Base-by-base conservation (phyloP, 352 stramenopile species). In the Stephanocyclus meneghinianus region DNA sequence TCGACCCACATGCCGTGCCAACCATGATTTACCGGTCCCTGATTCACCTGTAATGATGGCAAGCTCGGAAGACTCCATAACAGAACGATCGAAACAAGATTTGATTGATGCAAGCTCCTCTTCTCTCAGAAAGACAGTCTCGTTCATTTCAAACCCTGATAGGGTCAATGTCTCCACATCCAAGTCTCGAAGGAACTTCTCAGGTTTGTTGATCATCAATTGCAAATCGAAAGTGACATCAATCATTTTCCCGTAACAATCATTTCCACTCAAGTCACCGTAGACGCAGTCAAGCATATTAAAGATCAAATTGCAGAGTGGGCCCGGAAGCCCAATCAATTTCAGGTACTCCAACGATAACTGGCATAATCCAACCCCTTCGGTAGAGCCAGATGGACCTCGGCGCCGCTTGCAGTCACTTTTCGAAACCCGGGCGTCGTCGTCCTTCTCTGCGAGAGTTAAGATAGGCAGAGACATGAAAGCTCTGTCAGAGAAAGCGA, bases 201-300 rank as follows among this genome's bases (percentile, higher is more conserved):
- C 13, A 0, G 74, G 74, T 16, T 68, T 76, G 6, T 81, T 66
- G 0, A 76, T 11, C 74, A 81, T 74, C 2, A 76, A 37, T 16
- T 51, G 30, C 32, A 81, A 44, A 63, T 81, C 74, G n/a, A 42
- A 35, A 3, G 40, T 65, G 26, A 81, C 59, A 42, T 81, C 74
- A 21, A 0, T 26, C 37, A 81, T 76, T 16, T 48, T 15, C 1
- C 11, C 5, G 18, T 81, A 81, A 4, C 57, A 16, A 37, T 81
- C 74, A 44, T 76, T 47, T 72, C 56, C 57, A 29, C 56, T 69
- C 16, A 81, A 60, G 56, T 70, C 67, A 26, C 21, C 21, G 21
- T 26, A 26, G 21, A 26, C 21, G 21, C 21, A 26, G 21, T 26
- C 21, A 26, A 26, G 21, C 21, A 26, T 26, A 26, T 26, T 26